These are phyloP conservation scores for Colletotrichum tamarilloi DNA, from an alignment of 2,329 filamentous ascomycete genomes.

Conservation along the genomic window DNA sequence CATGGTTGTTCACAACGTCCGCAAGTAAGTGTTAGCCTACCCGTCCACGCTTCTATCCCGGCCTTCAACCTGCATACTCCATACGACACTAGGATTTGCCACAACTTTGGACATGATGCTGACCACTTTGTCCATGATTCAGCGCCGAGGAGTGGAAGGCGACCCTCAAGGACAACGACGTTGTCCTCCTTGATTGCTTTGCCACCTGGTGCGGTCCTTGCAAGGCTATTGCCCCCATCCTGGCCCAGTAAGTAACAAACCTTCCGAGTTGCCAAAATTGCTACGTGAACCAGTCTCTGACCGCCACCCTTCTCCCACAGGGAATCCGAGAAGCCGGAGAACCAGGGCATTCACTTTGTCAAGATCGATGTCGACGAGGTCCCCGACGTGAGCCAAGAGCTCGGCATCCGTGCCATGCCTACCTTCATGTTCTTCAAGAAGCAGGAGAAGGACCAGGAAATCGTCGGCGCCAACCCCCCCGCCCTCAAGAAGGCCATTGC, in stretches of 20 bases:
- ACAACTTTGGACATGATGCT: too few relatives aligned
- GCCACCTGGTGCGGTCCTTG: constrained; percentile 95
- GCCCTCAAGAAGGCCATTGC: constrained; percentile 65
- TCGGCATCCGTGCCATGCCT: constrained; percentile 90
- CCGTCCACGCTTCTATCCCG: too few relatives aligned
- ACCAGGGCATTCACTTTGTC: constrained; percentile 77
- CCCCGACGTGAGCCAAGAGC: constrained; percentile 78
- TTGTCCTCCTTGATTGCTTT: constrained; percentile 87
- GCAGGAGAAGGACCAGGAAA: constrained; percentile 76
- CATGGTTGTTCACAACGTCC: constrained; percentile 58
- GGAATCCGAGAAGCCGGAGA: constrained; percentile 53
- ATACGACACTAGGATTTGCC: too few relatives aligned
- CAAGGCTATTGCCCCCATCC: constrained; percentile 77
- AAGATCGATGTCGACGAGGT: constrained; percentile 93
- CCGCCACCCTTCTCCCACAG: background rate
- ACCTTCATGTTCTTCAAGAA: constrained; percentile 89
- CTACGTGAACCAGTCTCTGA: too few relatives aligned
- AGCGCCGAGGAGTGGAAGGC: constrained; percentile 35
- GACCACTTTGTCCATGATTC: background rate
- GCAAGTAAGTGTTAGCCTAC: constrained; percentile 27
- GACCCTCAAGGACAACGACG: constrained; percentile 59
- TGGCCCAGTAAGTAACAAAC: too few relatives aligned
- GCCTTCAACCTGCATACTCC: too few relatives aligned
- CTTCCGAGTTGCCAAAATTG: too few relatives aligned
- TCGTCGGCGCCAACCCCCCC: constrained; percentile 84